Evolutionary conservation across 1,284 basidiomycete genomes (phyloP).

Genomic region (Ustilago curta): DNA sequence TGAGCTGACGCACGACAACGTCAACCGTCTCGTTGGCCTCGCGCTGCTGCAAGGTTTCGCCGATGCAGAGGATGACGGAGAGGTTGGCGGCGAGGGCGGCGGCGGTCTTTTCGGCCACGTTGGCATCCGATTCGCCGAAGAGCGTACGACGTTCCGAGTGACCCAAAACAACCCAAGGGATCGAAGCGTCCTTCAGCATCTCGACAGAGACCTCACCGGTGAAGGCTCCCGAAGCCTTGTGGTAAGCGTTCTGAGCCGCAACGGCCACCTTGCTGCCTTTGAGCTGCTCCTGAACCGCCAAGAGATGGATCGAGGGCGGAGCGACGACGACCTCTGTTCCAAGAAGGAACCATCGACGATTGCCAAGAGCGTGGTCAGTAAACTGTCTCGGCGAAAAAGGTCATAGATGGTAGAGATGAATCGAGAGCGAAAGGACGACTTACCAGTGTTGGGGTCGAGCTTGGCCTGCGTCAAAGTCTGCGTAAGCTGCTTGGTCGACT

Average conservation of each 20-base stretch:
- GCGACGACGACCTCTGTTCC: conserved; percentile 67
- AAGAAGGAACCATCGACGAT: too few species aligned
- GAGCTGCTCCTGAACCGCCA: conserved; percentile 61
- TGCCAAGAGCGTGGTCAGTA: neutral
- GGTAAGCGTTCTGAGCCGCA: conserved; percentile 91
- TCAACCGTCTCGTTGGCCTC: conserved; percentile 82
- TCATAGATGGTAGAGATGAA: neutral
- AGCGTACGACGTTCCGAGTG: conserved; percentile 95
- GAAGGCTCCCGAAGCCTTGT: conserved; percentile 87
- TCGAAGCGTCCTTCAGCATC: conserved; percentile 85
- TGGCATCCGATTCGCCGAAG: conserved; percentile 86
- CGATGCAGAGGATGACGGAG: conserved; percentile 93
- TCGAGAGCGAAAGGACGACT: conserved; percentile 12
- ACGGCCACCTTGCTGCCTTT: conserved; percentile 71
- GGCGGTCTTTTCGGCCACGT: conserved; percentile 85
- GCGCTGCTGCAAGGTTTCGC: conserved; percentile 91
- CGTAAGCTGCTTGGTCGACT: conserved; percentile 64
- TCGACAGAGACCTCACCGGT: conserved; percentile 74
- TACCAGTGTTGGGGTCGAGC: conserved; percentile 63
- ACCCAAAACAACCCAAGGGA: conserved; percentile 95
- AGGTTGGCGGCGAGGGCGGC: conserved; percentile 80
- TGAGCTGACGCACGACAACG: conserved; percentile 85
- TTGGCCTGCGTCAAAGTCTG: conserved; percentile 57
- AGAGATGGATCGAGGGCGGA: conserved; percentile 66
- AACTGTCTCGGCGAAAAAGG: too few species aligned